Evolutionary conservation across 1,139 yeast species (phyloP).

Genomic region (Lodderomyces parapsilosis): DNA sequence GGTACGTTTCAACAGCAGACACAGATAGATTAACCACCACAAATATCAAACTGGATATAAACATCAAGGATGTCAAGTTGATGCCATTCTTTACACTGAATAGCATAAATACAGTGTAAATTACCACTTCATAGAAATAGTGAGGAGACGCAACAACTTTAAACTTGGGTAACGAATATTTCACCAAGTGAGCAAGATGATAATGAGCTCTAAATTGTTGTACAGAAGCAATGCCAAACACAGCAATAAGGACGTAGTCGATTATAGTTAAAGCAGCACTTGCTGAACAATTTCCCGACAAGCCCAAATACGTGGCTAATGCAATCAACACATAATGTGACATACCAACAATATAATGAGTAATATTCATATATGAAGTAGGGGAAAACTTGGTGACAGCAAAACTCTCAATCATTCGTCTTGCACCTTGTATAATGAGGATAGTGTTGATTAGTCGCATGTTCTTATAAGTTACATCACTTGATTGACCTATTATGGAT

Average conservation of each 20-base stretch:
- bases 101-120: conserved; percentile 47
- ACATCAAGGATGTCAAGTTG: conserved; percentile 17
- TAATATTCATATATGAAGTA: conserved; percentile 62
- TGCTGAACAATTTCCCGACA: conserved; percentile 14
- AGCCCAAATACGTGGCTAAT: conserved; percentile 18
- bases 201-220: conserved; percentile 62
- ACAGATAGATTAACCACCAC: conserved; percentile 59
- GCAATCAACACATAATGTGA: conserved; percentile 53
- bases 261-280: conserved; percentile 11
- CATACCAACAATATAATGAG: conserved; percentile 76
- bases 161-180: conserved; percentile 63
- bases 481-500: background rate
- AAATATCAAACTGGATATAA: conserved; percentile 44
- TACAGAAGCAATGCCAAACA: conserved; percentile 45
- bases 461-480: conserved; percentile 16
- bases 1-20: conserved; percentile 60
- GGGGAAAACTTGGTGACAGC: conserved; percentile 47
- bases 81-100: conserved; percentile 18
- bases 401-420: conserved; percentile 64
- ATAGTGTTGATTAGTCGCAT: conserved; percentile 18
- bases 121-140: conserved; percentile 69
- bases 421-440: conserved; percentile 52
- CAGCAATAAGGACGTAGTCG: conserved; percentile 18
- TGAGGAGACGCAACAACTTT: conserved; percentile 68
- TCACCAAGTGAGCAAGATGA: conserved; percentile 57